Conservation (phyloP, 73 alveolate genomes). For the Tetrahymena malaccensis region DNA sequence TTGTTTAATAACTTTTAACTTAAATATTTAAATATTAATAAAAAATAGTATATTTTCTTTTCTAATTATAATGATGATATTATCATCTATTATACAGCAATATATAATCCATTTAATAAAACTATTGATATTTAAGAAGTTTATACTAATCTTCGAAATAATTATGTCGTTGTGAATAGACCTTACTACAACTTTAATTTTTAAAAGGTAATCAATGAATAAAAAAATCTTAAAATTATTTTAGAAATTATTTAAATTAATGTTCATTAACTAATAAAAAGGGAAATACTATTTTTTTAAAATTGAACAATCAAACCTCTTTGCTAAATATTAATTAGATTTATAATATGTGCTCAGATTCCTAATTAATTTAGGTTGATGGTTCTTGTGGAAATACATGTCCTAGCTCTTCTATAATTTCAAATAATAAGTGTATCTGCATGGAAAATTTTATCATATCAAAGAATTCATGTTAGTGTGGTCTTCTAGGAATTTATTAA, state of each 20-base stretch:
- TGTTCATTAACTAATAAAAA: not conserved
- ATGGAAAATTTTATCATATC: no score
- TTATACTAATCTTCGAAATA: not conserved
- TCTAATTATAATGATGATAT: not conserved
- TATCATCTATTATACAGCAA: not conserved
- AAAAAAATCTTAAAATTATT: no score
- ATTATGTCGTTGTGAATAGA: no score
- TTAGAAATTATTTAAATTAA: no score
- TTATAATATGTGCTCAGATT: not conserved
- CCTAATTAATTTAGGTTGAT: not conserved
- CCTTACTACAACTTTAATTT: not conserved
- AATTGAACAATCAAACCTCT: not conserved
- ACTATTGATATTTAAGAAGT: not conserved
- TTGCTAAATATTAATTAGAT: no score
- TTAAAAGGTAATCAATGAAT: not conserved
- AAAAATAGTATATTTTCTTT: not conserved
- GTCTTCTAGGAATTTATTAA: not conserved
- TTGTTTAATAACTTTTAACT: not conserved
- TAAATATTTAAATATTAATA: no score
- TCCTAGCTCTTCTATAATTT: not conserved
- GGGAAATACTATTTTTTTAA: not conserved
- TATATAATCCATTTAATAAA: not conserved
- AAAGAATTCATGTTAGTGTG: not conserved
- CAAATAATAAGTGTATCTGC: not conserved
- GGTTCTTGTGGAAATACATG: not conserved